These are phyloP conservation scores for Dactylellina sp. DNA, from an alignment of 2,329 filamentous ascomycete genomes.

Conservation along the genomic window DNA sequence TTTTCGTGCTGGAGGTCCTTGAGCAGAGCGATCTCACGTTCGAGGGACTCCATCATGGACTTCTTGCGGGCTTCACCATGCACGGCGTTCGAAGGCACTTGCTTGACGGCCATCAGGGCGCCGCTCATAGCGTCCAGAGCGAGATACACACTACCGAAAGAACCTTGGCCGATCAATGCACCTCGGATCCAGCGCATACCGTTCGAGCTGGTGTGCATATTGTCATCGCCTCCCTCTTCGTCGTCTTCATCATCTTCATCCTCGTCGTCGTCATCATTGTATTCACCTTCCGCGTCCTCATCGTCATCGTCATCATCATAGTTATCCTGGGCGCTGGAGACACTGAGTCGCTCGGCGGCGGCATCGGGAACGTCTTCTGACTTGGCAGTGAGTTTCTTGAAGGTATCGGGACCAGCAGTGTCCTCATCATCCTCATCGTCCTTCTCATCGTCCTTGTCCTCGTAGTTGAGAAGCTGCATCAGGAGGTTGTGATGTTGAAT, in stretches of 20 bases:
- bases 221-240: slow-evolving; percentile 58
- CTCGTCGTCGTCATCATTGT: slow-evolving; percentile 78
- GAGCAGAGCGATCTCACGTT: slow-evolving; percentile 93
- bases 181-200: slow-evolving; percentile 99
- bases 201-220: slow-evolving; percentile 72
- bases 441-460: slow-evolving; percentile 33
- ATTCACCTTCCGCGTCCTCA: slow-evolving; percentile 67
- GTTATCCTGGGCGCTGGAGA: slow-evolving; percentile 28
- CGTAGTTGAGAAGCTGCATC: slow-evolving; percentile 52
- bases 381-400: slow-evolving; percentile 53
- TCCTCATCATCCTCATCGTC: slow-evolving; percentile 51
- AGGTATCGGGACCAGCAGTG: slow-evolving; percentile 43
- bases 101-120: slow-evolving; percentile 97
- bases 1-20: slow-evolving; percentile 95
- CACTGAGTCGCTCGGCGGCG: slow-evolving; percentile 35
- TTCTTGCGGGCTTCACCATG: slow-evolving; percentile 92
- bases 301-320: slow-evolving; percentile 46
- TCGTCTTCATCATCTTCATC: slow-evolving; percentile 58
- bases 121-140: slow-evolving; percentile 95
- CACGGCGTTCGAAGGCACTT: slow-evolving; percentile 84
- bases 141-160: slow-evolving; percentile 94
- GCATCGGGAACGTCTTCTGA: slow-evolving; percentile 50
- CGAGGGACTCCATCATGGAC: slow-evolving; percentile 96
- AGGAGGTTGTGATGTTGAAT: slow-evolving; percentile 48
- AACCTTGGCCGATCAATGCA: slow-evolving; percentile 94